These are phyloP conservation scores for Poteriospumella lacustris DNA, from an alignment of 108 stramenopile genomes.

Conservation along the genomic window DNA sequence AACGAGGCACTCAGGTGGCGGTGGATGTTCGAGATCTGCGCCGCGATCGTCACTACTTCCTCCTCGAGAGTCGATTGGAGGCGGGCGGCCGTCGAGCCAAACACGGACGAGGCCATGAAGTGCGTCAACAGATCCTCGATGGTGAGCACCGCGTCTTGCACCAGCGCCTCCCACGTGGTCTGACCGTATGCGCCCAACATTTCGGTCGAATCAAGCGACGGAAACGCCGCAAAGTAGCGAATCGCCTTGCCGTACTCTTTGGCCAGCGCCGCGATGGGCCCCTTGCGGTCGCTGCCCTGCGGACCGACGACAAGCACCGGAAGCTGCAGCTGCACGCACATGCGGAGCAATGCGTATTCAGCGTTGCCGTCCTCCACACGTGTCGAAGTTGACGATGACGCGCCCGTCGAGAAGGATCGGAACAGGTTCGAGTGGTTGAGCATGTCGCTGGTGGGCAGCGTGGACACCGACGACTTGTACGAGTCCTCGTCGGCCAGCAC, in stretches of 20 bases:
- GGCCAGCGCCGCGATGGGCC: conserved; percentile 26
- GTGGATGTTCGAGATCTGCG: background rate
- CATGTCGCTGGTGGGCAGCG: background rate
- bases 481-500: conserved; percentile 14
- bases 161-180: conserved; percentile 5
- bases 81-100: background rate
- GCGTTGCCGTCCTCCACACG: too few species aligned
- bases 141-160: background rate
- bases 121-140: background rate
- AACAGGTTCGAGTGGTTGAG: background rate
- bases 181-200: conserved; percentile 97
- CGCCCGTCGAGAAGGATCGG: background rate
- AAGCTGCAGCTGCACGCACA: conserved; percentile 77
- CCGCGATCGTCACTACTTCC: too few species aligned
- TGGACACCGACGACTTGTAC: background rate
- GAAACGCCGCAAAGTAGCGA: conserved; percentile 75
- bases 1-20: too few species aligned
- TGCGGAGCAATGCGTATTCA: conserved; percentile 58
- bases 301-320: conserved; percentile 83
- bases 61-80: too few species aligned
- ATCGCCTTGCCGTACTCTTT: conserved; percentile 39
- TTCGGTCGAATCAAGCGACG: conserved; percentile 92
- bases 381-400: too few species aligned
- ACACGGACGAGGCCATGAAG: background rate
- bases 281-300: conserved; percentile 66